Base-by-base conservation (phyloP, 75 land plant genomes). In the Pinus taeda region DNA sequence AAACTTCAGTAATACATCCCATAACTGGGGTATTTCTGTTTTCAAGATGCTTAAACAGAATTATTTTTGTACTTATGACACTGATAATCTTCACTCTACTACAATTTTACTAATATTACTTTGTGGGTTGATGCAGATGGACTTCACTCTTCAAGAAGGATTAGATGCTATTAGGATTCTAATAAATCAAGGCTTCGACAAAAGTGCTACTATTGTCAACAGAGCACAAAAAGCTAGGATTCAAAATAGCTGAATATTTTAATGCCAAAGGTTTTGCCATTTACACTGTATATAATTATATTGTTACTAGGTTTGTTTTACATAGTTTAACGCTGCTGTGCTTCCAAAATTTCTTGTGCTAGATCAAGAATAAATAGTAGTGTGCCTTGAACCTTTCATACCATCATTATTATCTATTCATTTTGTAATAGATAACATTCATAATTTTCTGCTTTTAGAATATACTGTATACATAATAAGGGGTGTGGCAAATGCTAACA, bases 81-180 rank as follows among this genome's bases (percentile, higher is more conserved):
- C 72, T 42, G 42, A 69, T 36, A 0, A 42, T 20, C 53, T 69
- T n/a, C n/a, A 69, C 55, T 49, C 55, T 37, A 69, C 18, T 36
- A 20, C 21, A 69, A 6, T 3, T 42, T 39, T 42, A 42, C 20
- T 69, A 7, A 37, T 69, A 53, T 69, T 24, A 69, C 39, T 61
- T 60, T 58, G 21, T 12, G 57, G 11, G 33, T 18, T 76, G 57
- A 57, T 80, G 59, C 88, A 90, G 93, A 75, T 90, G 75, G 87
- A 90, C 64, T 86, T 90, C 36, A 77, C 84, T 59, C 78, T 88
- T 15, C 88, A 86, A 70, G 75, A 45, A 8, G 93, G 90, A 20
- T 49, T 80, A 26, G 90, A 88, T 81, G 93, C 88, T 33, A 73
- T 90, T 15, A 79, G 86, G 49, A 80, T 90, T 74, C 84, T 90